Conservation (phyloP, 306 rosid species). For the Datisca glomerata region DNA sequence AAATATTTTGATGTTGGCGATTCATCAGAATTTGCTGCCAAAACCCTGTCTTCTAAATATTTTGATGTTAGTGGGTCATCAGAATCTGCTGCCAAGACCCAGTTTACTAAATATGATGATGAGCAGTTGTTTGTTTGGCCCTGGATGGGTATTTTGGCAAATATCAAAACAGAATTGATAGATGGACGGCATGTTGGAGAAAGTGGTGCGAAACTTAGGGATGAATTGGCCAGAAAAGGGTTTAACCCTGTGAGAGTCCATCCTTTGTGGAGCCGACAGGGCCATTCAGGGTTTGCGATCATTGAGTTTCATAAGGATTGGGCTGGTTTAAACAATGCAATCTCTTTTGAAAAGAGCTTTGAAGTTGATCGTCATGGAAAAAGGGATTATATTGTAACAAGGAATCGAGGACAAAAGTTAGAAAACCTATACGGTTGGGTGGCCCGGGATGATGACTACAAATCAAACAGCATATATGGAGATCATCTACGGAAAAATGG, state of each 20-base stretch:
- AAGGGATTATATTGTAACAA: conserved; percentile 19
- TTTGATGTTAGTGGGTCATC: background rate
- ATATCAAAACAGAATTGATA: conserved; percentile 33
- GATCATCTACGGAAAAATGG: conserved; percentile 28
- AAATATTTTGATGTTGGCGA: conserved; percentile 18
- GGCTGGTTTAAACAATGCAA: conserved; percentile 61
- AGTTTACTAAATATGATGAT: background rate
- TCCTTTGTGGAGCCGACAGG: conserved; percentile 46
- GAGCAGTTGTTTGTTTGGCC: conserved; percentile 52
- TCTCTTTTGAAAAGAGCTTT: conserved; percentile 55
- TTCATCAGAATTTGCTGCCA: background rate
- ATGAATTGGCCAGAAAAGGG: conserved; percentile 38
- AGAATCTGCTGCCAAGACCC: conserved; percentile 5
- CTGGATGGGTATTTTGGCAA: conserved; percentile 62
- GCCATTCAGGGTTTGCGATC: conserved; percentile 67
- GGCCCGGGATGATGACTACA: conserved; percentile 32
- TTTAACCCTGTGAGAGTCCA: conserved; percentile 56
- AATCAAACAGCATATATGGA: conserved; percentile 11
- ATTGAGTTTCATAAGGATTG: conserved; percentile 50
- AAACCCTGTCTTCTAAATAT: too few species aligned
- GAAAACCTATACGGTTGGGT: conserved; percentile 57
- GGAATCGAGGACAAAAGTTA: conserved; percentile 23
- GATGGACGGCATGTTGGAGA: conserved; percentile 43
- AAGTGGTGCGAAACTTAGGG: conserved; percentile 51
- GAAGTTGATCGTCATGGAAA: conserved; percentile 36